Conservation (phyloP, 2,329 filamentous ascomycete species). For the Clonostachys chloroleuca region DNA sequence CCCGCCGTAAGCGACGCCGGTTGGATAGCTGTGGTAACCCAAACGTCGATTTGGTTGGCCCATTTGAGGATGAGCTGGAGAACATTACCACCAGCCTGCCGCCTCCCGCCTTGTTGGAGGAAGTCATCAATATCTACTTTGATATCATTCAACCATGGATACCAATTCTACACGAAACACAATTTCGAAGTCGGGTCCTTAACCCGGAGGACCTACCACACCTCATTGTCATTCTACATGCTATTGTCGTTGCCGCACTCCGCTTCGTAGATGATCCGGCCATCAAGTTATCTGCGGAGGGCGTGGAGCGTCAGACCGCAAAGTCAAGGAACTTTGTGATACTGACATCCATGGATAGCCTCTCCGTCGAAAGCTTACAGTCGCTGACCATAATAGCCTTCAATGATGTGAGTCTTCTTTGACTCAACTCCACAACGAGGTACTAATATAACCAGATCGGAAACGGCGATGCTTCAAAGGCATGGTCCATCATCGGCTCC, state of each 20-base stretch:
- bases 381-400: slow-evolving; percentile 29
- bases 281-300: slow-evolving; percentile 9
- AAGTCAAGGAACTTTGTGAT: slow-evolving; percentile 15
- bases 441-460: slow-evolving; percentile 13
- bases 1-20: slow-evolving; percentile 8
- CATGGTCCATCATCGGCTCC: slow-evolving; percentile 21
- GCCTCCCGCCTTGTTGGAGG: slow-evolving; percentile 5
- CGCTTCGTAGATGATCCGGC: slow-evolving; percentile 15
- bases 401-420: slow-evolving; percentile 19
- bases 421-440: background rate
- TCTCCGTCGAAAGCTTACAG: slow-evolving; percentile 28
- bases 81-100: slow-evolving; percentile 15
- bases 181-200: slow-evolving; percentile 17
- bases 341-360: slow-evolving; percentile 20
- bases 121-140: slow-evolving; percentile 21
- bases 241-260: slow-evolving; percentile 21
- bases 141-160: slow-evolving; percentile 32
- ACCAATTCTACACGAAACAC: slow-evolving; percentile 25
- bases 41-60: slow-evolving; percentile 8
- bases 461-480: slow-evolving; percentile 12
- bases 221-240: slow-evolving; percentile 25
- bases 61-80: slow-evolving; percentile 11
- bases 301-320: slow-evolving; percentile 5
- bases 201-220: slow-evolving; percentile 14
- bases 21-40: slow-evolving; percentile 14